Percentiles rank a stretch among this genome's conserved stretches.
Evolutionary conservation across 768 basidiomycete genomes (phyloP).

Genomic region (Clavaria fumosa): DNA sequence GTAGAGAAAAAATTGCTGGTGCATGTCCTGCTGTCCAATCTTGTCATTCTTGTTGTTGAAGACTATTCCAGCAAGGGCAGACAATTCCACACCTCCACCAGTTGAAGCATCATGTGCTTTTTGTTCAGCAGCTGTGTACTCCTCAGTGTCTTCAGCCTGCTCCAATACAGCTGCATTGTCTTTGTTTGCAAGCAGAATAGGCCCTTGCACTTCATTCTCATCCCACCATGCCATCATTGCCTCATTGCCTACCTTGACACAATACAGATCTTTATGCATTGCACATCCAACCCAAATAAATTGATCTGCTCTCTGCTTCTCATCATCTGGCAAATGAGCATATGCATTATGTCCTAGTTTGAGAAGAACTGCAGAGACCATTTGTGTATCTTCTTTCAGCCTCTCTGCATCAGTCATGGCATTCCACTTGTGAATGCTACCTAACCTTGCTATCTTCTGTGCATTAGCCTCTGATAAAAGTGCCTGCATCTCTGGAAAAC

Average conservation of each 20-base stretch:
- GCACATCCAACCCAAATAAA: constrained; percentile 25
- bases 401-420: constrained; percentile 13
- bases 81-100: constrained; percentile 15
- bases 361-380: constrained; percentile 9
- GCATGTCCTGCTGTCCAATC: too few species aligned
- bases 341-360: constrained; percentile 14
- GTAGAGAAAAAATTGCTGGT: constrained; percentile 12
- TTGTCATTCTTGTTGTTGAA: too few species aligned
- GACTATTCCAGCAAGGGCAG: constrained; percentile 16
- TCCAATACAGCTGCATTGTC: too few species aligned
- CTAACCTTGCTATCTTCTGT: constrained; percentile 14
- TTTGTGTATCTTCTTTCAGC: constrained; percentile 8
- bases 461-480: constrained; percentile 11
- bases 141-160: constrained; percentile 1
- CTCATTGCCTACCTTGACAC: constrained; percentile 17
- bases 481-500: constrained; percentile 9
- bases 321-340: constrained; percentile 10
- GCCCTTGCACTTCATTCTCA: constrained; percentile 6
- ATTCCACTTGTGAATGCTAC: constrained; percentile 16
- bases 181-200: constrained; percentile 4
- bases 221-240: too few species aligned
- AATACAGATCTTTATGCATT: constrained; percentile 26
- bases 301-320: constrained; percentile 10
- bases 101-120: constrained; percentile 11
- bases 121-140: constrained; percentile 13